Conservation (phyloP, 345 rosid species). For the Laguncularia racemosa region DNA sequence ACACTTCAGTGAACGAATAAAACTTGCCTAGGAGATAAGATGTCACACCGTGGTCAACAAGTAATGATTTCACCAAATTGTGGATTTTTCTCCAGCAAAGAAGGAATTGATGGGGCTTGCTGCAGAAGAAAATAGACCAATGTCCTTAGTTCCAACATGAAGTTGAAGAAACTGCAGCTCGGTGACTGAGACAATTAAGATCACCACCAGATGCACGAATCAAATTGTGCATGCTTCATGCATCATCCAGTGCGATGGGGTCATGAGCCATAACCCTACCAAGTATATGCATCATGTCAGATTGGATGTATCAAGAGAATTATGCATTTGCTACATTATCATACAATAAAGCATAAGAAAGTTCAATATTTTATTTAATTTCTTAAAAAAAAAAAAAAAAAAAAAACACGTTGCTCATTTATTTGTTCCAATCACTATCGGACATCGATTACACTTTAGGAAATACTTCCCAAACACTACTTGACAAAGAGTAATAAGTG, state of each 20-base stretch:
- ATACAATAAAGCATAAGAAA: slow-evolving; percentile 4
- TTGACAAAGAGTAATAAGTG: too few species aligned
- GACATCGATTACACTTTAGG: too few species aligned
- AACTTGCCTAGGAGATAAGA: neutral
- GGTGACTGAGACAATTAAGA: slow-evolving; percentile 33
- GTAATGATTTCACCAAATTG: slow-evolving; percentile 74
- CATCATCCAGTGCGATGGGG: slow-evolving; percentile 88
- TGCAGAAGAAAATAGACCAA: slow-evolving; percentile 52
- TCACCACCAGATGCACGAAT: slow-evolving; percentile 64
- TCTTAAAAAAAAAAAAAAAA: too few species aligned
- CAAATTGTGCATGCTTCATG: slow-evolving; percentile 77
- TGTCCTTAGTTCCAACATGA: slow-evolving; percentile 47
- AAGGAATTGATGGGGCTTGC: slow-evolving; percentile 71
- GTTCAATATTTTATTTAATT: too few species aligned
- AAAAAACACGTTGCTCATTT: too few species aligned
- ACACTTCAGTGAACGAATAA: slow-evolving; percentile 6
- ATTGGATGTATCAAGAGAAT: too few species aligned
- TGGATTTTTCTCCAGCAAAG: slow-evolving; percentile 91
- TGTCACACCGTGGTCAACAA: too few species aligned
- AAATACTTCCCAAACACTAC: too few species aligned
- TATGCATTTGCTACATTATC: too few species aligned
- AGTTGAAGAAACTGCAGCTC: slow-evolving; percentile 40
- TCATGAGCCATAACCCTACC: slow-evolving; percentile 74
- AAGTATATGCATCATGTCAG: neutral
- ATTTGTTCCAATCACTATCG: too few species aligned